Conservation (phyloP, 2,329 filamentous ascomycete species). For the Calonectria henricotiae region DNA sequence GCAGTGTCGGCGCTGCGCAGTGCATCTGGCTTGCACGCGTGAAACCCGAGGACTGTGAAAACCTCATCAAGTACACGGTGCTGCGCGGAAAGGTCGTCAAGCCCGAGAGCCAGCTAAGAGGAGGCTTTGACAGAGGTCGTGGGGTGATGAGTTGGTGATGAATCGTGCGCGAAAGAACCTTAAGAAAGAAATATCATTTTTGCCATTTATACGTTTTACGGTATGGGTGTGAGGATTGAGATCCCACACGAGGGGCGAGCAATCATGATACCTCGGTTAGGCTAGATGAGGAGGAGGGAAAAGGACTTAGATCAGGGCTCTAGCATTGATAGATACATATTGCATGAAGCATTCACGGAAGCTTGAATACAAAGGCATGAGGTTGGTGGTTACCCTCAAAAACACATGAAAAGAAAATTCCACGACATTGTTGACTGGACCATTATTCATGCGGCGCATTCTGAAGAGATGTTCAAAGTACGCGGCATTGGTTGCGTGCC, state of each 20-base stretch:
- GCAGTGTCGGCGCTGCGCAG: conserved; percentile 79
- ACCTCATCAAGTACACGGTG: conserved; percentile 90
- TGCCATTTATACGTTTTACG: background rate
- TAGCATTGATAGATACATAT: conserved; percentile 30
- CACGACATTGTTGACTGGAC: too few relatives aligned
- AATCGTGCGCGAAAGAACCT: too few relatives aligned
- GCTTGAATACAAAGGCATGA: background rate
- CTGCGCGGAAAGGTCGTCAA: conserved; percentile 96
- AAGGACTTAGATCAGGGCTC: background rate
- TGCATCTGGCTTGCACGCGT: conserved; percentile 95
- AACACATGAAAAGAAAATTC: background rate
- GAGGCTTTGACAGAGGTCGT: conserved; percentile 88
- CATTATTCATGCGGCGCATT: too few relatives aligned
- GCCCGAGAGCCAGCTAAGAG: conserved; percentile 86
- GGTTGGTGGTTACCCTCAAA: background rate
- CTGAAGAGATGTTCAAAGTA: too few relatives aligned
- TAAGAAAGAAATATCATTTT: background rate
- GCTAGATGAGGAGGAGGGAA: conserved; percentile 2
- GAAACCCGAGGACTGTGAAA: conserved; percentile 91
- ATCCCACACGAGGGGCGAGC: background rate
- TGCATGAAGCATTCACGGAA: conserved; percentile 10
- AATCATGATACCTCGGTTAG: conserved; percentile 25
- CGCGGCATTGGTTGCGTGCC: too few relatives aligned
- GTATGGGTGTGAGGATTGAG: background rate
- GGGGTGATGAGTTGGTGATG: conserved; percentile 90